Conservation (phyloP, 805 yeast genomes). For the Yueomyces sp. region DNA sequence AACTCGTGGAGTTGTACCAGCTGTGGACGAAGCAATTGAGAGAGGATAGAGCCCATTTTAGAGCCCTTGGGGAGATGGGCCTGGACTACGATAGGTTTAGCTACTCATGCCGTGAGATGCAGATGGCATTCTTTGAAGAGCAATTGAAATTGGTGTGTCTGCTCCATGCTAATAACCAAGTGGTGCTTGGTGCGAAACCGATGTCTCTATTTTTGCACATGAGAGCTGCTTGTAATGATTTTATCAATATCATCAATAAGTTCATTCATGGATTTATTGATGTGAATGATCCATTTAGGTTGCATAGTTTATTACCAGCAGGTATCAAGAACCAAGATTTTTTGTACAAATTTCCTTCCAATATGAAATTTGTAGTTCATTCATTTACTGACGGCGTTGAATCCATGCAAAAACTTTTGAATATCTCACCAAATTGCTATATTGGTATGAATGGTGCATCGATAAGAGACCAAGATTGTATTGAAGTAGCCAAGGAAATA, state of each 20-base stretch:
- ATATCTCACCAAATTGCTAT: constrained; percentile 27
- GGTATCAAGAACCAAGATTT: constrained; percentile 3
- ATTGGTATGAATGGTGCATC: constrained; percentile 93
- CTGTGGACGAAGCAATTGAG: constrained; percentile 40
- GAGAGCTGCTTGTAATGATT: constrained; percentile 77
- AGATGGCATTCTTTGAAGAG: constrained; percentile 47
- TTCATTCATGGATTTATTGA: constrained; percentile 34
- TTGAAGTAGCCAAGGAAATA: constrained; percentile 49
- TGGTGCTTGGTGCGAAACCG: constrained; percentile 13
- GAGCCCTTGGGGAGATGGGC: constrained; percentile 92
- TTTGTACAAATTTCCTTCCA: constrained; percentile 20
- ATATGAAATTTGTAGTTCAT: constrained; percentile 72
- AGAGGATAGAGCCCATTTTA: constrained; percentile 36
- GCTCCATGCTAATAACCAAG: constrained; percentile 29
- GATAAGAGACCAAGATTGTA: constrained; percentile 60
- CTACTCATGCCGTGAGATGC: constrained; percentile 57
- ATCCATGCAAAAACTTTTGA: constrained; percentile 47
- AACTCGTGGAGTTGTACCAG: constrained; percentile 29
- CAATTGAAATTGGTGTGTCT: constrained; percentile 49
- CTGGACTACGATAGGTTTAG: constrained; percentile 85
- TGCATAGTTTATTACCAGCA: constrained; percentile 1
- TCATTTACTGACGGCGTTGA: constrained; percentile 77
- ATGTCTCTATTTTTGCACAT: constrained; percentile 81
- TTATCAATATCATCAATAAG: constrained; percentile 48
- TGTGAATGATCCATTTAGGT: constrained; percentile 12